Percentiles rank a stretch among this genome's conserved stretches.
phyloP scores from a whole-genome alignment of 768 basidiomycete species.

The Vararia minispora region DNA sequence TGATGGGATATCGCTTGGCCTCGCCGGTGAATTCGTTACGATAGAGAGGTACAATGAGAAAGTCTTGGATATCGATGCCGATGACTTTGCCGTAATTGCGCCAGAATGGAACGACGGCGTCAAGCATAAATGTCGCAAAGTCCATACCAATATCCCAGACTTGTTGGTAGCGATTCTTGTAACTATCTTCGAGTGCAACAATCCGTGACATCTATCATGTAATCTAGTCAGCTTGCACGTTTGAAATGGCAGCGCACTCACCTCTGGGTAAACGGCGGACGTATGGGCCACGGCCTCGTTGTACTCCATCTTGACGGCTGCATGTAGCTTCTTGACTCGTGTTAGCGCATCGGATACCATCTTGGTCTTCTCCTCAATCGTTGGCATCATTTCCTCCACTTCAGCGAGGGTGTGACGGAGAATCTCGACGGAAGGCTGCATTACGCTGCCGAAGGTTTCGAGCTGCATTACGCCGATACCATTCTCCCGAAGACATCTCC shows the following conservation, averaged over 20 bases:
- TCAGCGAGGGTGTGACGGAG: conserved; percentile 38
- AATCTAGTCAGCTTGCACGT: conserved; percentile 2
- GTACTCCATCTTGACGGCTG: conserved; percentile 49
- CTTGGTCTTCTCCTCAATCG: conserved; percentile 34
- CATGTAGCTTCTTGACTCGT: conserved; percentile 44
- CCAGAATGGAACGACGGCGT: conserved; percentile 74
- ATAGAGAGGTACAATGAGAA: conserved; percentile 73
- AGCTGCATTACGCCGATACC: neutral
- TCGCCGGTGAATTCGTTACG: conserved; percentile 80
- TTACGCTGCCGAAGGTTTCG: conserved; percentile 33
- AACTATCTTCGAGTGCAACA: conserved; percentile 64
- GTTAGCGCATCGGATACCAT: conserved; percentile 38
- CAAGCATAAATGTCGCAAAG: conserved; percentile 61
- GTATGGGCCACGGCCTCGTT: conserved; percentile 55
- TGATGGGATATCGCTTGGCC: conserved; percentile 52
- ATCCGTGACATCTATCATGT: conserved; percentile 51
- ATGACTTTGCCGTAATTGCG: conserved; percentile 74
- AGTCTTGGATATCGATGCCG: conserved; percentile 68
- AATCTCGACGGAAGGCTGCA: conserved; percentile 34
- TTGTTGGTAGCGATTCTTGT: conserved; percentile 70
- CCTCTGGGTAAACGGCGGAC: conserved; percentile 73
- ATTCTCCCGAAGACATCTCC: conserved; percentile 7
- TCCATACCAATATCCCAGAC: conserved; percentile 78
- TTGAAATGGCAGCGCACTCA: conserved; percentile 19
- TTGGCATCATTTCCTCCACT: conserved; percentile 35